A percentile compares a stretch with the other conserved stretches of the same genome.
Conservation (phyloP, 805 yeast species). For the Ogataea methanolica region DNA sequence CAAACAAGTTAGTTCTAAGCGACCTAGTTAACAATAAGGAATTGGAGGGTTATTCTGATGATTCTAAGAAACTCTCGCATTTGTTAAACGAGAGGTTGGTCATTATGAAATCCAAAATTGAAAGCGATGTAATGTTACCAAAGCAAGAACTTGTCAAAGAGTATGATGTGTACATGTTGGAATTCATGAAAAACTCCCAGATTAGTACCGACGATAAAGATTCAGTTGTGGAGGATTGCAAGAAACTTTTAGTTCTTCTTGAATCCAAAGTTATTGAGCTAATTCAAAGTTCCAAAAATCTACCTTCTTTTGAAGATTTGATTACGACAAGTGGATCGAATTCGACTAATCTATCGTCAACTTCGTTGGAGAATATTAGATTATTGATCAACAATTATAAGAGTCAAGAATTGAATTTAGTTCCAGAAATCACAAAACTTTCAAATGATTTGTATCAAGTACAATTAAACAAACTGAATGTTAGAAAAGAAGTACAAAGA, state of each 20-base stretch:
- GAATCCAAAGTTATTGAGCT: slow-evolving; percentile 22
- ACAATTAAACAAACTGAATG: slow-evolving; percentile 34
- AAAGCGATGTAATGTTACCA: slow-evolving; percentile 32
- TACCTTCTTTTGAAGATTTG: slow-evolving; percentile 29
- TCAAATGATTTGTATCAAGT: slow-evolving; percentile 33
- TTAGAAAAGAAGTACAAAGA: slow-evolving; percentile 27
- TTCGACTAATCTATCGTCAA: slow-evolving; percentile 22
- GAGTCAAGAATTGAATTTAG: slow-evolving; percentile 16
- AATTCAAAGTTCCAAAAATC: slow-evolving; percentile 13
- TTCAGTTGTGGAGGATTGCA: slow-evolving; percentile 16
- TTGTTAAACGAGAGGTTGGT: slow-evolving; percentile 19
- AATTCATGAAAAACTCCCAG: slow-evolving; percentile 24
- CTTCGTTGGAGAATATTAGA: slow-evolving; percentile 21
- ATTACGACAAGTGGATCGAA: slow-evolving; percentile 26
- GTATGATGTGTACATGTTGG: slow-evolving; percentile 38
- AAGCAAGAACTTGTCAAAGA: slow-evolving; percentile 34
- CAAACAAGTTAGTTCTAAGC: slow-evolving; percentile 23
- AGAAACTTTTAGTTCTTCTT: slow-evolving; percentile 16
- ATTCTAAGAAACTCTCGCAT: slow-evolving; percentile 19
- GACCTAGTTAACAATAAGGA: slow-evolving; percentile 29
- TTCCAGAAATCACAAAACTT: slow-evolving; percentile 29
- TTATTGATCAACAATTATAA: slow-evolving; percentile 18
- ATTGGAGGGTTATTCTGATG: slow-evolving; percentile 30
- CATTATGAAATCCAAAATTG: slow-evolving; percentile 32
- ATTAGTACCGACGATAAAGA: slow-evolving; percentile 4